Percentiles rank a stretch among this genome's conserved stretches.
These are phyloP conservation scores for Leccinum fallax DNA, from an alignment of 1,284 basidiomycete genomes.

Conservation along the genomic window DNA sequence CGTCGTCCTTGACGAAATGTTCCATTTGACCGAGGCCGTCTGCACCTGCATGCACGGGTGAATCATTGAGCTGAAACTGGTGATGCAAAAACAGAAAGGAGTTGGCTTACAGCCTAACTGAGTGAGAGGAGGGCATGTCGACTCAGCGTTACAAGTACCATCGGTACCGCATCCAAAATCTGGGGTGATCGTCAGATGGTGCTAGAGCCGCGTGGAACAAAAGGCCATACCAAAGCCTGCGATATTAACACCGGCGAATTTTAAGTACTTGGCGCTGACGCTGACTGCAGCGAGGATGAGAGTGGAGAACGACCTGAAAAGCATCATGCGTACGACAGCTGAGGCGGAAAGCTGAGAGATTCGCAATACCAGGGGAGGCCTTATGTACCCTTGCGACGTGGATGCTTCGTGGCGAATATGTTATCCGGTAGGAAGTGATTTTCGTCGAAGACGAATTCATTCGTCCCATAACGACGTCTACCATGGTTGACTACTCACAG, in stretches of 20 bases:
- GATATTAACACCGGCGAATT: constrained; percentile 30
- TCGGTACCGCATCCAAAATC: constrained; percentile 31
- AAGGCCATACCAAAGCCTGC: constrained; percentile 25
- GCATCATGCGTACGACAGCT: constrained; percentile 9
- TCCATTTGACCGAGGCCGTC: constrained; percentile 45
- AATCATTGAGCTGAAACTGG: background rate
- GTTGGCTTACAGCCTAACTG: constrained; percentile 24
- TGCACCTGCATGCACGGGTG: constrained; percentile 14
- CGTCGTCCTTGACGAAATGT: constrained; percentile 49
- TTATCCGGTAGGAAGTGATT: constrained; percentile 2
- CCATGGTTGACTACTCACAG: background rate
- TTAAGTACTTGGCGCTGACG: constrained; percentile 11
- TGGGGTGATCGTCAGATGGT: constrained; percentile 2
- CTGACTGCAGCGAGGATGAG: constrained; percentile 5
- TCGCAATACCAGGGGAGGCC: background rate
- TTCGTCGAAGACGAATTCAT: background rate
- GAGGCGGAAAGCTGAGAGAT: background rate
- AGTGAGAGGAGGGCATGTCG: constrained; percentile 22
- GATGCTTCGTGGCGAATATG: constrained; percentile 14
- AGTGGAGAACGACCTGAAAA: constrained; percentile 6
- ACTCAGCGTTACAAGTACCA: constrained; percentile 19
- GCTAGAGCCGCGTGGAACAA: background rate
- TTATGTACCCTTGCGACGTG: constrained; percentile 16
- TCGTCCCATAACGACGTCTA: constrained; percentile 1
- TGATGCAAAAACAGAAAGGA: background rate